Evolutionary conservation across 1,284 basidiomycete species (phyloP), one percentile per base, ranked within the genome.

Genomic region (Phaffia rhodozyma): DNA sequence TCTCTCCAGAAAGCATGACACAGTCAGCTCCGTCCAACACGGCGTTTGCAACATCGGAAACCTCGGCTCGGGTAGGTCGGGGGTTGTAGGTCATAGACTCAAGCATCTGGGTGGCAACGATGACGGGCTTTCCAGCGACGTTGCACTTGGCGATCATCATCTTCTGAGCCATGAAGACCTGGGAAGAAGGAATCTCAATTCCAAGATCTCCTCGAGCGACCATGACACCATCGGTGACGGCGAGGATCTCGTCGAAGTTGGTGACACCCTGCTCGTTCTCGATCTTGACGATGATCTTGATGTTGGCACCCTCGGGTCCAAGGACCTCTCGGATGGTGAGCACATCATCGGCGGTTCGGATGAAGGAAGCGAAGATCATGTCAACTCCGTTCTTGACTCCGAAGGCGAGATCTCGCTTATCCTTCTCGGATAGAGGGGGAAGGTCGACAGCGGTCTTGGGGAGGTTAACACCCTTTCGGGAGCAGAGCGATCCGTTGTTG

Each of bases 91-190:
- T 67, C 66, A 67, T 67, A 30, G 66, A 67, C 60, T 99, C 96
- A 71, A 99, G 86, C 96, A 99, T 98, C 78, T 99, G 96, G 23
- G 96, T 99, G 25, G 96, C 96, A 71, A 96, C 96, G 74, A 99
- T 98, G 73, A 91, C 89, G 60, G 96, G 93, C 81, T 99, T 97
- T 72, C 92, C 92, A 62, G 84, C 86, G 71, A 92, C 86, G 81
- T 94, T 96, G 80, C 91, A 96, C 80, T 97, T 97, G 68, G 92
- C 84, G 71, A 97, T 97, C 91, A 97, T 97, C 93, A 97, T 97
- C 81, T 97, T 97, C 77, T 97, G 93, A 27, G 93, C 93, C 73
- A 96, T 81, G 82, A 97, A 97, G 58, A 97, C 93, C 75, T 97
- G 93, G 72, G 86, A 89, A 55, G 93, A 92, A 30, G 96, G 96